Evolutionary conservation across 2,329 filamentous ascomycete species (phyloP).

Genomic region (Atkinsonella hypoxylon): DNA sequence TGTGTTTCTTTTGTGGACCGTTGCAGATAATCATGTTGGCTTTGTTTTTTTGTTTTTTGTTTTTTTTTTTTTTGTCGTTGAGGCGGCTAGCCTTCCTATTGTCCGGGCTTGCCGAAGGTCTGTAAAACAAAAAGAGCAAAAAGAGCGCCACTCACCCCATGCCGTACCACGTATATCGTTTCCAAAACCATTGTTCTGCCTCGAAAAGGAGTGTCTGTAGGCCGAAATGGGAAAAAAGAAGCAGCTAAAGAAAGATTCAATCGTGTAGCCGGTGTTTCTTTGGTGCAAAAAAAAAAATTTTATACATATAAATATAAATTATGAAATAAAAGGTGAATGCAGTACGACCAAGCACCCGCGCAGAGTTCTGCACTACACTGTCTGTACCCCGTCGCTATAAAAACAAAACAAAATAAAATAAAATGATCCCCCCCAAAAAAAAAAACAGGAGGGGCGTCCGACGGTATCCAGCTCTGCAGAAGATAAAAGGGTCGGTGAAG

Average conservation of each 20-base stretch:
- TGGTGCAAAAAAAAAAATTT: background rate
- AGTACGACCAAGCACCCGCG: too few relatives aligned
- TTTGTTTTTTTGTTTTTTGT: too few relatives aligned
- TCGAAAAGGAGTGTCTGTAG: background rate
- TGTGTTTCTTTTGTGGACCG: background rate
- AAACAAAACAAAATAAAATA: background rate
- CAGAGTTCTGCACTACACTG: too few relatives aligned
- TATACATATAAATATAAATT: too few relatives aligned
- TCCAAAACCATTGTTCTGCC: slow-evolving; percentile 46
- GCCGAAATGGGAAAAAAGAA: background rate
- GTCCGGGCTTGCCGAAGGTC: background rate
- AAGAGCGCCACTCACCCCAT: slow-evolving; percentile 48
- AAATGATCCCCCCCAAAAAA: background rate
- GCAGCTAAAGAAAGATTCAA: background rate
- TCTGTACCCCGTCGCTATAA: background rate
- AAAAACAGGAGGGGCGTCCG: background rate
- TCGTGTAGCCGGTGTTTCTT: background rate
- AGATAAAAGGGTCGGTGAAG: background rate
- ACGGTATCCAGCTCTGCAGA: background rate
- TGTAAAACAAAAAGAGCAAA: background rate
- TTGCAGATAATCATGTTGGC: background rate
- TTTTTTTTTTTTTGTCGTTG: background rate
- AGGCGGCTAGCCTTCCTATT: background rate
- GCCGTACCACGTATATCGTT: slow-evolving; percentile 61
- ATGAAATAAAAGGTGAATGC: background rate